Conservation (phyloP, 495 filamentous ascomycete genomes). For the Xylaria flabelliformis region DNA sequence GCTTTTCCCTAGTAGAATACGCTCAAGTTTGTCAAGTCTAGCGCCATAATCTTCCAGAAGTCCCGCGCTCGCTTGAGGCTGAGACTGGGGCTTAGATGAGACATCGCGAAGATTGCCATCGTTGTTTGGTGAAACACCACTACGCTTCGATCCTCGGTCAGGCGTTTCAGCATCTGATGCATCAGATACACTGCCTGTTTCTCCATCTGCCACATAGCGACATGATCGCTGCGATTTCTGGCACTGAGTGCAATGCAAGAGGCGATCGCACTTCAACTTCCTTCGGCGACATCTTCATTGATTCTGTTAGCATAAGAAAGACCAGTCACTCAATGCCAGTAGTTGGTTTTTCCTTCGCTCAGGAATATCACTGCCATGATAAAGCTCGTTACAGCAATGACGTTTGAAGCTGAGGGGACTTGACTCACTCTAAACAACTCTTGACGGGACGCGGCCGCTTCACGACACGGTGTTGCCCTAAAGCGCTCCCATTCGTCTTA, state of each 20-base stretch:
- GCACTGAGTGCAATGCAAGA: slow-evolving; percentile 62
- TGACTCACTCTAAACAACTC: slow-evolving; percentile 45
- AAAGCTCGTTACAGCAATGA: background rate
- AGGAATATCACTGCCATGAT: background rate
- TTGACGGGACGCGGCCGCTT: slow-evolving; percentile 53
- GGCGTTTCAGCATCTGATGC: slow-evolving; percentile 42
- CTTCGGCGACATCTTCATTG: slow-evolving; percentile 57
- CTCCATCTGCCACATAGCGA: slow-evolving; percentile 45
- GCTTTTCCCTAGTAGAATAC: slow-evolving; percentile 35
- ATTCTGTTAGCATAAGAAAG: slow-evolving; percentile 1
- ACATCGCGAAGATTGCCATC: slow-evolving; percentile 28
- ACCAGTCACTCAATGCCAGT: background rate
- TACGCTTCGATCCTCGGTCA: slow-evolving; percentile 44
- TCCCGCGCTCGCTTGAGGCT: slow-evolving; percentile 21
- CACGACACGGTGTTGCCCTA: slow-evolving; percentile 35
- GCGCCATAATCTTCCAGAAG: slow-evolving; percentile 42
- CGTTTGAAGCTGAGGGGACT: background rate
- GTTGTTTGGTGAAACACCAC: slow-evolving; percentile 27
- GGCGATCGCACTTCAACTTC: slow-evolving; percentile 65
- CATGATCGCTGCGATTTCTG: slow-evolving; percentile 55
- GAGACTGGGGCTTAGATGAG: slow-evolving; percentile 14
- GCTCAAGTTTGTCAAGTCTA: slow-evolving; percentile 46
- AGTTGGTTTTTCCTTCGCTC: background rate
- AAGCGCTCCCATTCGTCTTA: slow-evolving; percentile 11
- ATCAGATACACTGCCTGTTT: slow-evolving; percentile 42